Base-by-base conservation (phyloP, 1,284 basidiomycete genomes). In the Leccinum colubrinum region DNA sequence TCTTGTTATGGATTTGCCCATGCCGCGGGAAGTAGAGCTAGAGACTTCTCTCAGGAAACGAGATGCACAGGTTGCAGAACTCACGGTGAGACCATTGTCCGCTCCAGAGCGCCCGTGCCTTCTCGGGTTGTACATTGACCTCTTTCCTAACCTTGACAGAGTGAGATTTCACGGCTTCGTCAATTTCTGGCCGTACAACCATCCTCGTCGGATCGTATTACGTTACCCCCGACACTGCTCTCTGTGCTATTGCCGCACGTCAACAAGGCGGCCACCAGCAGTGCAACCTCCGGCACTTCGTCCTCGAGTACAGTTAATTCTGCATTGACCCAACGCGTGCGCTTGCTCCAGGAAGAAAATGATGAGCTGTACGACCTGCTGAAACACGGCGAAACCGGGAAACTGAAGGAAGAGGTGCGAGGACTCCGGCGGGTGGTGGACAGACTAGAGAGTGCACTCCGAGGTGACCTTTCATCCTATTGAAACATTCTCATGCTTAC, bases 321-420 rank as follows among this genome's bases (percentile, higher is more conserved):
- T 15, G 91, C 91, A 3, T 80, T 93, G 60, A 86, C 84, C 0
- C 89, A 91, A 69, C 81, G 90, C 56, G 81, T 84, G 30, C 85
- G 84, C 60, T 74, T 87, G 7, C 77, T 93, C 8, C 91, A 93
- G 72, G 86, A 90, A 59, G 91, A 93, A 75, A 93, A 93, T 62
- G 90, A 93, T 65, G 91, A 93, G 64, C 68, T 91, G 4, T 93
- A 92, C 70, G 83, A 86, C 57, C 75, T 93, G 6, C 74, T 93
- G 52, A 88, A 85, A 72, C 77, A 78, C 27, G 84, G 87, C 55
- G 88, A 92, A 74, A 89, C 87, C 0, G 89, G 88, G 2, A 83
- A 82, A 68, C 71, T 93, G 61, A 91, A 91, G 70, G 91, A 93
- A 70, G 90, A 93, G 72, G 90, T 90, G 4, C 82, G 83, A 55